Evolutionary conservation across 371 early-diverging fungal species (phyloP).

Genomic region (Mortierella sp.): DNA sequence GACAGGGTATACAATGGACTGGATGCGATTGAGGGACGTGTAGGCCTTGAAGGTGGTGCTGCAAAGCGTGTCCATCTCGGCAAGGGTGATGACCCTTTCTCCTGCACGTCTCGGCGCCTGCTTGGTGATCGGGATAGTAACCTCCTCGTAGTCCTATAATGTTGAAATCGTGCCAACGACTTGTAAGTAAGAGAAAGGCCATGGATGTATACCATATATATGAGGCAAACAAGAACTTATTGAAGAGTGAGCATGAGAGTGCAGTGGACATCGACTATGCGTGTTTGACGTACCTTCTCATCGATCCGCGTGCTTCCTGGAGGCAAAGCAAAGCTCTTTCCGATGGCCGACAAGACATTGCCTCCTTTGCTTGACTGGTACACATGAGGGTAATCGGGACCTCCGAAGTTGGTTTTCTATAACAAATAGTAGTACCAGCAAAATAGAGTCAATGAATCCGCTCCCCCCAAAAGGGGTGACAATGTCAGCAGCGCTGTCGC

Average conservation of each 20-base stretch:
- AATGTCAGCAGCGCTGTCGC: not conserved
- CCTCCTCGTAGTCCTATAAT: conserved; percentile 84
- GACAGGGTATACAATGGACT: conserved; percentile 94
- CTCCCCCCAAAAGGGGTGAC: not conserved
- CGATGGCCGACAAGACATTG: conserved; percentile 69
- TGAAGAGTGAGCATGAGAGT: too few species aligned
- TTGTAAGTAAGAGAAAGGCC: too few species aligned
- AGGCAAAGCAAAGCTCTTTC: conserved; percentile 79
- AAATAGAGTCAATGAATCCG: not conserved
- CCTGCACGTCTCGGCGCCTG: conserved; percentile 67
- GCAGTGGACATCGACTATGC: too few species aligned
- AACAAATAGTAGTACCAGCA: not conserved
- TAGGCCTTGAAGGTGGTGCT: conserved; percentile 87
- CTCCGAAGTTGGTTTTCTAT: conserved; percentile 37
- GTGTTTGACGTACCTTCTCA: conserved; percentile 32
- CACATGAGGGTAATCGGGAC: conserved; percentile 69
- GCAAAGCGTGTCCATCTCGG: conserved; percentile 80
- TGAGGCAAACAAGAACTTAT: too few species aligned
- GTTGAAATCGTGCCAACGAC: too few species aligned
- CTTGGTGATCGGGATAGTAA: conserved; percentile 80
- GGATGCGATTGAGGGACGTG: conserved; percentile 91
- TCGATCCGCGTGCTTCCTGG: conserved; percentile 77
- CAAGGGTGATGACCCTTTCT: conserved; percentile 73
- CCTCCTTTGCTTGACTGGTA: conserved; percentile 69
- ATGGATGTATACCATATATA: not conserved